phyloP scores from a whole-genome alignment of 352 stramenopile species.

The Aphanomyces cochlioides region DNA sequence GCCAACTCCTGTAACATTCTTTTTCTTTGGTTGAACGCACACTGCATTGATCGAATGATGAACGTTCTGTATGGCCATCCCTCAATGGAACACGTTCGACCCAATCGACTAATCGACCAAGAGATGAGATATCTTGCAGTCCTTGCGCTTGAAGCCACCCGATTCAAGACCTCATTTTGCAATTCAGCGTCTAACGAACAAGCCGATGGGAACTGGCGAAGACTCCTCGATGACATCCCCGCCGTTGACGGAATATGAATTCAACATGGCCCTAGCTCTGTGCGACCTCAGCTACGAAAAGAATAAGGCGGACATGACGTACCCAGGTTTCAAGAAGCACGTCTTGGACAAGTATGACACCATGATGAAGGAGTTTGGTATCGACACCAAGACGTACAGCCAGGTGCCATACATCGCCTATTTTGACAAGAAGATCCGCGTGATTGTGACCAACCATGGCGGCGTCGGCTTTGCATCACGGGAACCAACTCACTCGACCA shows the following conservation, averaged over 20 bases:
- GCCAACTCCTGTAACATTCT: no score
- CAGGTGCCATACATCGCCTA: background rate
- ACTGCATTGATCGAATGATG: no score
- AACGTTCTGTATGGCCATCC: no score
- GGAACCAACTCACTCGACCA: background rate
- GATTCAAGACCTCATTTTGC: no score
- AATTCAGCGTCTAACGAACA: no score
- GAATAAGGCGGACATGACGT: background rate
- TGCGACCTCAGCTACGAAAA: background rate
- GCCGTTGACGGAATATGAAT: background rate
- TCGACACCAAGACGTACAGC: background rate
- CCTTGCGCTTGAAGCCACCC: no score
- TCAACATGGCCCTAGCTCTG: background rate
- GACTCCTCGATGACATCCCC: no score
- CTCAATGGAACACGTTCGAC: no score
- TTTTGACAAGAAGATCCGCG: background rate
- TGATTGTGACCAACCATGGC: background rate
- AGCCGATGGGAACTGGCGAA: no score
- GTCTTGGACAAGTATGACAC: background rate
- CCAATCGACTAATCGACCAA: no score
- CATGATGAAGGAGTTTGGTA: background rate
- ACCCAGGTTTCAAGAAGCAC: background rate
- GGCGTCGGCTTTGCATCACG: conserved; percentile 4
- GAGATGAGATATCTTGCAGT: no score
- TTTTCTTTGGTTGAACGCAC: no score